These are phyloP conservation scores for Prunus fruticosa DNA, from an alignment of 306 rosid species.

Conservation along the genomic window DNA sequence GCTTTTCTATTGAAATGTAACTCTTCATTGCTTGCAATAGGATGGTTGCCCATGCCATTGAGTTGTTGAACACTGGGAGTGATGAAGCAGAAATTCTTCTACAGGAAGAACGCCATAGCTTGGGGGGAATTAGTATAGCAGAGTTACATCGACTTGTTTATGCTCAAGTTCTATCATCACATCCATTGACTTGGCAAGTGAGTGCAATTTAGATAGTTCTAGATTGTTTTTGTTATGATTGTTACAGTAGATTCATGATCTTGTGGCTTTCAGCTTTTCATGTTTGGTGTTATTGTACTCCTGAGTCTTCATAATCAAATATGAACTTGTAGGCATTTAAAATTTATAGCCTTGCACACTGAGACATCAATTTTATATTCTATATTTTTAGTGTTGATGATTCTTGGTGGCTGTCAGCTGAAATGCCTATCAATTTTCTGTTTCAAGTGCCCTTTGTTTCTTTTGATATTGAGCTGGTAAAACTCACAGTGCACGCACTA, in stretches of 20 bases:
- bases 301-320: not conserved
- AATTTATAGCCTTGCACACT: not conserved
- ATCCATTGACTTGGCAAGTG: slow-evolving; percentile 94
- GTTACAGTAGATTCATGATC: not conserved
- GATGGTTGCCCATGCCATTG: slow-evolving; percentile 91
- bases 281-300: not conserved
- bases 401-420: not conserved
- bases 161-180: slow-evolving; percentile 90
- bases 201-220: slow-evolving; percentile 34
- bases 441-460: not conserved
- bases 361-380: not conserved
- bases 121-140: slow-evolving; percentile 88
- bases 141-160: slow-evolving; percentile 85
- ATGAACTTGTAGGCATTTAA: not conserved
- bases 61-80: slow-evolving; percentile 81
- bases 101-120: slow-evolving; percentile 59
- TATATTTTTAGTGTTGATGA: not conserved
- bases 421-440: not conserved
- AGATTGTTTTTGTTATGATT: not conserved
- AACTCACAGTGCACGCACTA: not conserved
- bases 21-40: slow-evolving; percentile 41
- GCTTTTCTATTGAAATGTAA: slow-evolving; percentile 16
- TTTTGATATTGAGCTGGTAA: not conserved
- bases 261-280: not conserved
- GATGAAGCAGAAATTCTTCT: slow-evolving; percentile 83